Evolutionary conservation across 2,329 filamentous ascomycete species (phyloP).

Genomic region (Cladosporium sp.): DNA sequence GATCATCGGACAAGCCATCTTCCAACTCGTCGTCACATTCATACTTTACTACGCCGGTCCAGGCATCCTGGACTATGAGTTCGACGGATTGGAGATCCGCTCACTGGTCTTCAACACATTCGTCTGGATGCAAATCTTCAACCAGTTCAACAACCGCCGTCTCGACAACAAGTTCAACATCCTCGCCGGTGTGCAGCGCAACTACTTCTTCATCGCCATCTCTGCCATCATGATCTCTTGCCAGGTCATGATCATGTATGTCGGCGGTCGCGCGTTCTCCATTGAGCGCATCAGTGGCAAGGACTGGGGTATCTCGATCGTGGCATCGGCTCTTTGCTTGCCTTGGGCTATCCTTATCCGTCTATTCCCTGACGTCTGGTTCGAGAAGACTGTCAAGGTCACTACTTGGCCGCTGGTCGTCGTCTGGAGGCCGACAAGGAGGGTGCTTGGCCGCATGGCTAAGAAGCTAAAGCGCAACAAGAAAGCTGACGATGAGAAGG

Average conservation of each 20-base stretch:
- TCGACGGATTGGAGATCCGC: conserved; percentile 52
- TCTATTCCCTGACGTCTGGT: conserved; percentile 69
- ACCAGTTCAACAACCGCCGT: conserved; percentile 94
- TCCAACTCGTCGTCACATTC: conserved; percentile 76
- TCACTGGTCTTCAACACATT: conserved; percentile 97
- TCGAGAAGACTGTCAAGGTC: conserved; percentile 35
- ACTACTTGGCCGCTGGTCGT: conserved; percentile 1
- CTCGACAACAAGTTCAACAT: conserved; percentile 95
- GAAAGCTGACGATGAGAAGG: conserved; percentile 1
- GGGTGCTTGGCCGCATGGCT: background rate
- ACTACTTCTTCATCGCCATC: conserved; percentile 86
- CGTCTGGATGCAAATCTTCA: conserved; percentile 99
- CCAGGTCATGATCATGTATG: conserved; percentile 83
- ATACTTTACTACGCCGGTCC: conserved; percentile 73
- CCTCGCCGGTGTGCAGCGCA: conserved; percentile 78
- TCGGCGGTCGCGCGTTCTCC: conserved; percentile 76
- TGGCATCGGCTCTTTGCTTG: conserved; percentile 77
- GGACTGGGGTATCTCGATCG: conserved; percentile 84
- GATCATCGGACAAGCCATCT: conserved; percentile 89
- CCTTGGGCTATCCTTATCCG: conserved; percentile 78
- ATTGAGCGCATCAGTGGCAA: conserved; percentile 64
- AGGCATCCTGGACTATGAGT: conserved; percentile 57
- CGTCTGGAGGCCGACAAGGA: conserved; percentile 3
- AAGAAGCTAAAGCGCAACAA: conserved; percentile 12
- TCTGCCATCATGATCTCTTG: conserved; percentile 81